Percentiles rank a stretch among this genome's conserved stretches.
These are phyloP conservation scores for Septoria linicola DNA, from an alignment of 2,329 filamentous ascomycete species.

Conservation along the genomic window DNA sequence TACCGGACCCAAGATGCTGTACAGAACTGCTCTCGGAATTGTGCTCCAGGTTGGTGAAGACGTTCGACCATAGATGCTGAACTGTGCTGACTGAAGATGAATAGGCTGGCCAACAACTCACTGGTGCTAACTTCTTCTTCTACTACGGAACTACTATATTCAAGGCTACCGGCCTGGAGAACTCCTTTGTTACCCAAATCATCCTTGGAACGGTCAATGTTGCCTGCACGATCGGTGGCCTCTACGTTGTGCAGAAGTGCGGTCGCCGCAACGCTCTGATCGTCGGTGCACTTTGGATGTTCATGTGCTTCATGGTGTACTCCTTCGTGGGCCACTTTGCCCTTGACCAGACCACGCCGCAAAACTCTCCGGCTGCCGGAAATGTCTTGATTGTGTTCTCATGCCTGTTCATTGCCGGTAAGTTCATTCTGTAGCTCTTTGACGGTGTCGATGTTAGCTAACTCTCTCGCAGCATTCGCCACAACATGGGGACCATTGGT, in stretches of 20 bases:
- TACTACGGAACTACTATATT: constrained; percentile 42
- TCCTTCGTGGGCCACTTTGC: constrained; percentile 35
- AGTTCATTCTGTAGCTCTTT: too few relatives aligned
- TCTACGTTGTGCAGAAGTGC: constrained; percentile 51
- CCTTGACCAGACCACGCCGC: constrained; percentile 24
- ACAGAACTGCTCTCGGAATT: constrained; percentile 36
- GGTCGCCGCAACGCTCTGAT: constrained; percentile 50
- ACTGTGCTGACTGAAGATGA: too few relatives aligned
- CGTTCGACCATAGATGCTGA: too few relatives aligned
- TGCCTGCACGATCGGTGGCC: constrained; percentile 47
- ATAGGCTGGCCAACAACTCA: constrained; percentile 38
- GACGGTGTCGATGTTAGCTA: too few relatives aligned
- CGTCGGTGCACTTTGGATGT: constrained; percentile 44
- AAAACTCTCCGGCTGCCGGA: constrained; percentile 32
- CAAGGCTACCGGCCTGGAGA: constrained; percentile 34
- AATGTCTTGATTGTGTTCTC: constrained; percentile 40
- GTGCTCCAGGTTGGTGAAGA: constrained; percentile 35
- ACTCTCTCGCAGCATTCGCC: constrained; percentile 29
- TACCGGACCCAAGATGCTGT: constrained; percentile 33
- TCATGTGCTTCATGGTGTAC: constrained; percentile 63
- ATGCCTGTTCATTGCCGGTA: constrained; percentile 38
- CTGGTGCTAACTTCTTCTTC: constrained; percentile 44
- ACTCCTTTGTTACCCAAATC: constrained; percentile 49
- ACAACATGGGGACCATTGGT: constrained; percentile 39
- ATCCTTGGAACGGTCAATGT: constrained; percentile 53